These are phyloP conservation scores for Pseudofabraea citricarpa DNA, from an alignment of 2,329 filamentous ascomycete genomes.

Conservation along the genomic window DNA sequence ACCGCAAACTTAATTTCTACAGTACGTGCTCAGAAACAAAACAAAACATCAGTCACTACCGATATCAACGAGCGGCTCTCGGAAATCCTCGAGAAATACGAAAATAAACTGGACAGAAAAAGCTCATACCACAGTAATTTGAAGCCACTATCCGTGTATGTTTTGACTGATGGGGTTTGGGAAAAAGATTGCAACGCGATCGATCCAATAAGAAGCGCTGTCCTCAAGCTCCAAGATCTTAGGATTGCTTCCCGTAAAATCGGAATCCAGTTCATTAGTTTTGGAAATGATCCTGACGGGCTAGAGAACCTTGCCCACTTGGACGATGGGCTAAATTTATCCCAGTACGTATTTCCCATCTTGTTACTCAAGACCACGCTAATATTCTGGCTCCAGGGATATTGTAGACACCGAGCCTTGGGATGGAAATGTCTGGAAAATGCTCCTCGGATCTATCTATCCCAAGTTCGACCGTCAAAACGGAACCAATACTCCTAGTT, in stretches of 20 bases:
- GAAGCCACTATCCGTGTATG: conserved; percentile 8
- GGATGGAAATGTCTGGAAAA: conserved; percentile 11
- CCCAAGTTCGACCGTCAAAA: neutral
- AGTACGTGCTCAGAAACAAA: neutral
- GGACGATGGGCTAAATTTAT: neutral
- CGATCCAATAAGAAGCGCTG: conserved; percentile 3
- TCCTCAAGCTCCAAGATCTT: conserved; percentile 3
- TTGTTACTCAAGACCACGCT: neutral
- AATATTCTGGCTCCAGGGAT: conserved; percentile 3
- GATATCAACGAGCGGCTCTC: conserved; percentile 6
- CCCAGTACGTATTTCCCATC: neutral
- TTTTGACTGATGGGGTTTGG: conserved; percentile 12
- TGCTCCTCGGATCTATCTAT: conserved; percentile 9
- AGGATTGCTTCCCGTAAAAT: conserved; percentile 2
- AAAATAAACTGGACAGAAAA: no score
- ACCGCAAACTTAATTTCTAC: no score
- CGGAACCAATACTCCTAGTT: no score
- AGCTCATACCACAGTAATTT: no score
- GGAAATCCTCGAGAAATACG: conserved; percentile 6
- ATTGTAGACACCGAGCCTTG: conserved; percentile 9
- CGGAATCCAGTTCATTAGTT: conserved; percentile 11
- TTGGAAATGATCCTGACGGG: conserved; percentile 5
- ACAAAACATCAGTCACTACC: neutral
- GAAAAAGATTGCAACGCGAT: neutral
- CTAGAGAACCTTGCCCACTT: conserved; percentile 3